A percentile compares a stretch with the other conserved stretches of the same genome.
Evolutionary conservation across 2,329 filamentous ascomycete genomes (phyloP).

Genomic region (Nothophaeocryptopus gaeumannii): DNA sequence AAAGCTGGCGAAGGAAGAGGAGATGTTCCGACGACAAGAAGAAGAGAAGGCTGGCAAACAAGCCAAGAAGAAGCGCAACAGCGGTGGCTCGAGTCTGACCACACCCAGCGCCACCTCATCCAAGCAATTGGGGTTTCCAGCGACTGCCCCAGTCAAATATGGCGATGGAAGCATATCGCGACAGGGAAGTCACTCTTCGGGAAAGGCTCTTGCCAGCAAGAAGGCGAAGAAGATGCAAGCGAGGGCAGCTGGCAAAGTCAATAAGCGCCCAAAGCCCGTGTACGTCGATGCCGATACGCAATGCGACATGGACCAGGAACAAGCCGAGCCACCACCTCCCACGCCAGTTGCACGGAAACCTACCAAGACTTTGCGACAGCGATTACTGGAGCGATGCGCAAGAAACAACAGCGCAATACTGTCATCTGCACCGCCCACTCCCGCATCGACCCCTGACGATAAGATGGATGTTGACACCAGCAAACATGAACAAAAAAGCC

Average conservation of each 20-base stretch:
- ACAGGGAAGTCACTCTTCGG: slow-evolving; percentile 22
- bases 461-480: slow-evolving; percentile 23
- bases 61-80: slow-evolving; percentile 56
- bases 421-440: slow-evolving; percentile 8
- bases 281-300: slow-evolving; percentile 33
- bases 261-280: slow-evolving; percentile 28
- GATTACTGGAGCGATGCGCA: slow-evolving; percentile 34
- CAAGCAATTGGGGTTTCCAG: slow-evolving; percentile 38
- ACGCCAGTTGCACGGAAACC: slow-evolving; percentile 23
- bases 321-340: slow-evolving; percentile 21
- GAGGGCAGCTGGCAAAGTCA: slow-evolving; percentile 12
- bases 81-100: slow-evolving; percentile 54
- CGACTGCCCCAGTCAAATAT: slow-evolving; percentile 29
- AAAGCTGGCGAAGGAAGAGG: slow-evolving; percentile 62
- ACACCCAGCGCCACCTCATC: slow-evolving; percentile 48
- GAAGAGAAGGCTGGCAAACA: slow-evolving; percentile 51
- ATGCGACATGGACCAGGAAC: slow-evolving; percentile 37
- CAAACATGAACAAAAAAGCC: not conserved
- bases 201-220: slow-evolving; percentile 19
- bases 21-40: slow-evolving; percentile 60
- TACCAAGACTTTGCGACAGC: slow-evolving; percentile 32
- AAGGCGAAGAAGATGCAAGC: slow-evolving; percentile 24
- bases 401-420: slow-evolving; percentile 27
- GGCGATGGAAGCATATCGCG: slow-evolving; percentile 30
- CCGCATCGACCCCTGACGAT: slow-evolving; percentile 3